Percentiles rank a stretch among this genome's conserved stretches.
These are phyloP conservation scores for Hanseniaspora taiwanica DNA, from an alignment of 805 yeast species.

Conservation along the genomic window DNA sequence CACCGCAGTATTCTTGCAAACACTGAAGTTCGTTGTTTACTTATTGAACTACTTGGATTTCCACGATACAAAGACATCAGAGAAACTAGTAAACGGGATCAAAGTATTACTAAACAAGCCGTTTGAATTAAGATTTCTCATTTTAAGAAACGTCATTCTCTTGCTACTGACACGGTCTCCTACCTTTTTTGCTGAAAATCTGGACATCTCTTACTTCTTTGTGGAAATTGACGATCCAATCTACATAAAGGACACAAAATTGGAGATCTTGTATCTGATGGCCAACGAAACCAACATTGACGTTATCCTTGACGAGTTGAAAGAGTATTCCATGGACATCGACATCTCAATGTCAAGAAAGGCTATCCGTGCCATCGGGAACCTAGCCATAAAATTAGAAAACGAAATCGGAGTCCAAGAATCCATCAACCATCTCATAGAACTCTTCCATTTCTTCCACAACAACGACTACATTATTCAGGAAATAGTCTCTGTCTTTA, in stretches of 20 bases:
- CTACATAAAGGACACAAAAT: constrained; percentile 78
- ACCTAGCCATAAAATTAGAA: constrained; percentile 66
- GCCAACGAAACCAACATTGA: constrained; percentile 53
- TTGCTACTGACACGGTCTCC: constrained; percentile 50
- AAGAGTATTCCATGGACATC: constrained; percentile 77
- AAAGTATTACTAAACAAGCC: constrained; percentile 60
- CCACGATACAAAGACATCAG: constrained; percentile 36
- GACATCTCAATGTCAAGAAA: constrained; percentile 79
- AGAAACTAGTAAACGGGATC: constrained; percentile 56
- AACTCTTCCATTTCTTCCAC: constrained; percentile 42
- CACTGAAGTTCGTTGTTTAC: constrained; percentile 61
- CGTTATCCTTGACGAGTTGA: constrained; percentile 57
- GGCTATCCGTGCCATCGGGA: constrained; percentile 82
- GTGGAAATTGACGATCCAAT: constrained; percentile 77
- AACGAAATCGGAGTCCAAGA: constrained; percentile 34
- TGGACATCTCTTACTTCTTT: constrained; percentile 72
- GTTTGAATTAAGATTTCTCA: constrained; percentile 70
- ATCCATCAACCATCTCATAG: constrained; percentile 51
- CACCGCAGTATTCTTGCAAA: constrained; percentile 66
- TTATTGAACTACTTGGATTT: constrained; percentile 56
- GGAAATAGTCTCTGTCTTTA: constrained; percentile 64
- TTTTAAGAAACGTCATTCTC: constrained; percentile 66
- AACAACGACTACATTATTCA: constrained; percentile 60
- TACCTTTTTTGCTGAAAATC: constrained; percentile 21
- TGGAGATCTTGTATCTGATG: constrained; percentile 71